Evolutionary conservation across 2,329 filamentous ascomycete genomes (phyloP).

Genomic region (Ophiostoma fasciatum): DNA sequence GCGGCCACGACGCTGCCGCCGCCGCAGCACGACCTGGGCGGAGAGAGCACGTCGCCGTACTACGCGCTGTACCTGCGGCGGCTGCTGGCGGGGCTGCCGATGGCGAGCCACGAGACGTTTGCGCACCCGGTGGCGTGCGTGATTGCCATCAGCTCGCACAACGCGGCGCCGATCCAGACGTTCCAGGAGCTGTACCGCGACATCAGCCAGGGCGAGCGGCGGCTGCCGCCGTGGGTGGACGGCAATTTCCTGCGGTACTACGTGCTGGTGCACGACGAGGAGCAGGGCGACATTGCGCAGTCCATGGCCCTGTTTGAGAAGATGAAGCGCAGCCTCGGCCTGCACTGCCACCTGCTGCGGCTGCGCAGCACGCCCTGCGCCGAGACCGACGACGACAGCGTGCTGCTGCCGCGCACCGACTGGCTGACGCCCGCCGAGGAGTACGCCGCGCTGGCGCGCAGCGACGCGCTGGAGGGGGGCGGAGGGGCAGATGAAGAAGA

Average conservation of each 20-base stretch:
- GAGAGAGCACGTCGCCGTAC: slow-evolving; percentile 54
- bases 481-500: too few relatives aligned
- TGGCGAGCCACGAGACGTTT: slow-evolving; percentile 83
- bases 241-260: slow-evolving; percentile 92
- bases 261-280: slow-evolving; percentile 90
- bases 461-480: slow-evolving; percentile 22
- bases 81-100: slow-evolving; percentile 61
- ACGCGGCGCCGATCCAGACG: slow-evolving; percentile 70
- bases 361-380: slow-evolving; percentile 74
- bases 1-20: slow-evolving; percentile 20
- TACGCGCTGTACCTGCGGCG: slow-evolving; percentile 76
- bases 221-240: slow-evolving; percentile 73
- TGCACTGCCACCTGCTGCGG: slow-evolving; percentile 85
- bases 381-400: slow-evolving; percentile 81
- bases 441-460: slow-evolving; percentile 53
- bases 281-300: slow-evolving; percentile 79
- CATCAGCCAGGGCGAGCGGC: slow-evolving; percentile 61
- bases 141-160: slow-evolving; percentile 87
- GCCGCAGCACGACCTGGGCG: slow-evolving; percentile 23
- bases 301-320: slow-evolving; percentile 88
- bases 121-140: slow-evolving; percentile 87
- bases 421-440: slow-evolving; percentile 87
- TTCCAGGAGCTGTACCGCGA: slow-evolving; percentile 70
- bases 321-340: slow-evolving; percentile 96
- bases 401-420: slow-evolving; percentile 64